A percentile compares a stretch with the other conserved stretches of the same genome.
phyloP scores from a whole-genome alignment of 2,329 filamentous ascomycete species.

The Lasiodiplodia gonubiensis region DNA sequence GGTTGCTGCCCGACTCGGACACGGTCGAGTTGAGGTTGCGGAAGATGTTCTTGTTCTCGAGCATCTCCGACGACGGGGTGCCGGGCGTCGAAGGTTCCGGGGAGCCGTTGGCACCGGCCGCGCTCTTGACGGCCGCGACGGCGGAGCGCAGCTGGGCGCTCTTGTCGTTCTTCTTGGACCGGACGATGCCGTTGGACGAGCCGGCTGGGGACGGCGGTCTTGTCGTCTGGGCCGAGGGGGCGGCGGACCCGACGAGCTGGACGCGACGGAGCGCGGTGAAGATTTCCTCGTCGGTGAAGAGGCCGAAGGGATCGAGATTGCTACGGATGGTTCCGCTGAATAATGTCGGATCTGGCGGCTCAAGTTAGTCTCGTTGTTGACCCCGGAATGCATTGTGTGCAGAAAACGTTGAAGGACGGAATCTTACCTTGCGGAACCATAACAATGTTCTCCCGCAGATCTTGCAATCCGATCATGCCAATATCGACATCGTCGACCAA shows the following conservation, averaged over 20 bases:
- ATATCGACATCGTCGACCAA: conserved; percentile 92
- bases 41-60: conserved; percentile 94
- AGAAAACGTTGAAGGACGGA: neutral
- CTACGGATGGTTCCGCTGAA: conserved; percentile 90
- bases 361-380: conserved; percentile 32
- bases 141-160: conserved; percentile 21
- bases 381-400: neutral
- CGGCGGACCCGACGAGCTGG: conserved; percentile 73
- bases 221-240: conserved; percentile 45
- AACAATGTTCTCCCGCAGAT: conserved; percentile 90
- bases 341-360: conserved; percentile 74
- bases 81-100: conserved; percentile 40
- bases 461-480: conserved; percentile 85
- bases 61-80: conserved; percentile 43
- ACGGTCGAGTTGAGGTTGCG: conserved; percentile 82
- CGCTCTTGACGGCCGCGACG: conserved; percentile 34
- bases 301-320: conserved; percentile 90
- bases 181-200: conserved; percentile 34
- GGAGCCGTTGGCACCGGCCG: conserved; percentile 30
- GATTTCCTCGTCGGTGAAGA: conserved; percentile 89
- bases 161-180: conserved; percentile 31
- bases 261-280: conserved; percentile 86
- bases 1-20: conserved; percentile 87
- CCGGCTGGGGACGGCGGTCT: conserved; percentile 38
- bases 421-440: conserved; percentile 80